phyloP scores from a whole-genome alignment of 495 filamentous ascomycete genomes.

The Thermothielavioides terrestris region DNA sequence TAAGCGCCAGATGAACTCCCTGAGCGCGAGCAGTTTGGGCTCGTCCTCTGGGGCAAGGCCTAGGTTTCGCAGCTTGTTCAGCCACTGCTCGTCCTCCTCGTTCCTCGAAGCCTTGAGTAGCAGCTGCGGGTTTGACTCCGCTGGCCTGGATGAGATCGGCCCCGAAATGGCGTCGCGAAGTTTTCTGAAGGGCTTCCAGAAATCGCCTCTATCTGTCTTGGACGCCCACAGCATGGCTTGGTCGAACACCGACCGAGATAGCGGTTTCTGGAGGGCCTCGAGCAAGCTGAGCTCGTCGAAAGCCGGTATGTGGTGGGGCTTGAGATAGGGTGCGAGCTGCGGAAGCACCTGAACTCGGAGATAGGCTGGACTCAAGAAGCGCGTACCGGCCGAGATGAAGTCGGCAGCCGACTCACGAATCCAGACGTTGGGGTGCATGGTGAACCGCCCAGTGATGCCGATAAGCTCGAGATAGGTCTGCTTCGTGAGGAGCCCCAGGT shows the following conservation, averaged over 20 bases:
- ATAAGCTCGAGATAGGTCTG: conserved; percentile 81
- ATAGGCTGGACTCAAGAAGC: conserved; percentile 73
- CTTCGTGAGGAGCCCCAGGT: conserved; percentile 77
- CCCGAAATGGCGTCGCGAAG: conserved; percentile 59
- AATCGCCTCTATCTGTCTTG: conserved; percentile 67
- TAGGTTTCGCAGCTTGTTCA: conserved; percentile 70
- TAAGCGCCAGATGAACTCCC: conserved; percentile 88
- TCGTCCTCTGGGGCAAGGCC: conserved; percentile 83
- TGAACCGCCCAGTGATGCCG: conserved; percentile 69
- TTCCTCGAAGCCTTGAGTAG: conserved; percentile 53
- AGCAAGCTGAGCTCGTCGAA: conserved; percentile 68
- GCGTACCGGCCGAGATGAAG: conserved; percentile 68
- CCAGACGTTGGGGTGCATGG: conserved; percentile 92
- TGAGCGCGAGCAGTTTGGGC: conserved; percentile 73
- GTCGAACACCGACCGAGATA: conserved; percentile 74
- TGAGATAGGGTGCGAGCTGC: conserved; percentile 74
- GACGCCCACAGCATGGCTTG: conserved; percentile 78
- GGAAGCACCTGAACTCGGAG: conserved; percentile 73
- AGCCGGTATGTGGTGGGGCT: conserved; percentile 46
- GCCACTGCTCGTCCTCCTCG: conserved; percentile 96
- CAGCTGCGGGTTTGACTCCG: conserved; percentile 25
- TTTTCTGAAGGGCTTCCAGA: conserved; percentile 71
- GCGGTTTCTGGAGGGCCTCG: conserved; percentile 73
- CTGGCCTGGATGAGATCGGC: conserved; percentile 30
- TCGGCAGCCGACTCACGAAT: conserved; percentile 81